Conservation (phyloP, 305 asterid genomes). For the Coffea humblotiana region DNA sequence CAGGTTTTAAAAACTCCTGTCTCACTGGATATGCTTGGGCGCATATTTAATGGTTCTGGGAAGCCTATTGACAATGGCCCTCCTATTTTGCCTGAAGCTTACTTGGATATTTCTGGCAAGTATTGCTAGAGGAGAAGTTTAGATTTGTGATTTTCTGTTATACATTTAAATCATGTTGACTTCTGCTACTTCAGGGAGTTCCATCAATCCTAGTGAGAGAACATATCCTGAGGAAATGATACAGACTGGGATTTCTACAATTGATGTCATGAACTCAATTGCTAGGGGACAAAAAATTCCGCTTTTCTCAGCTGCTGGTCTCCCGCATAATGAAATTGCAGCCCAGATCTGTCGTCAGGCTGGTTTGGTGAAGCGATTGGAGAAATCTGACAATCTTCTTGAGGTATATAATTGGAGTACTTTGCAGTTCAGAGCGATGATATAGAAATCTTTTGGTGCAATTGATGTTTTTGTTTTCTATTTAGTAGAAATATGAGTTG, state of each 20-base stretch:
- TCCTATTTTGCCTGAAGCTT: slow-evolving; percentile 98
- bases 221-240: slow-evolving; percentile 99
- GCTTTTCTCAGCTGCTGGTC: slow-evolving; percentile 99
- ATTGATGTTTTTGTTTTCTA: neutral
- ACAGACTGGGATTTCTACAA: slow-evolving; percentile 96
- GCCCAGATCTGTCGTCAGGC: slow-evolving; percentile 99
- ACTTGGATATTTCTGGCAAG: slow-evolving; percentile 97
- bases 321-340: slow-evolving; percentile 98
- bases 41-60: slow-evolving; percentile 97
- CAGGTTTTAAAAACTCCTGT: slow-evolving; percentile 98
- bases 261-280: slow-evolving; percentile 98
- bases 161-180: slow-evolving; percentile 14
- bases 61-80: slow-evolving; percentile 99
- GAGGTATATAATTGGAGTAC: slow-evolving; percentile 44
- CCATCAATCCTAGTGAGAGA: slow-evolving; percentile 99
- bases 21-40: slow-evolving; percentile 98
- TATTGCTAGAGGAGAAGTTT: slow-evolving; percentile 16
- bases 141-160: slow-evolving; percentile 3
- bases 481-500: neutral
- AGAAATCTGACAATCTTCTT: slow-evolving; percentile 82
- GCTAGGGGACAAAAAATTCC: slow-evolving; percentile 99
- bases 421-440: neutral
- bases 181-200: slow-evolving; percentile 66
- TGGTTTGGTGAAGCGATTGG: slow-evolving; percentile 96
- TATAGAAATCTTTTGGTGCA: neutral